Evolutionary conservation across 352 stramenopile genomes (phyloP).

Genomic region (Elongisporangium anandrum): DNA sequence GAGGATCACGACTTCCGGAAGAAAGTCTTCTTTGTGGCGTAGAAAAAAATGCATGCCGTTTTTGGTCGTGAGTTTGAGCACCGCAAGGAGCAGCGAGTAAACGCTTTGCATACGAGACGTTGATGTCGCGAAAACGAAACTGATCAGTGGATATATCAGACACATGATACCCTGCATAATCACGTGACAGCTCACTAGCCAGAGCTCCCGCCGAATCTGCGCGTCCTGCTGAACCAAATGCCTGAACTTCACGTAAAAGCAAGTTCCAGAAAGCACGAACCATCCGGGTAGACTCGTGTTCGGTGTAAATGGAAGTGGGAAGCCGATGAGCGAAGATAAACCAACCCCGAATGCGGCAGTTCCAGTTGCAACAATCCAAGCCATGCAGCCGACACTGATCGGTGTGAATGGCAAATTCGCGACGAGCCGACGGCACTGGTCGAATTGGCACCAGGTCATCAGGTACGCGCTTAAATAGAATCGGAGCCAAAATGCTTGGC

Average conservation of each 20-base stretch:
- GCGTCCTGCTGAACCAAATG: constrained; percentile 1
- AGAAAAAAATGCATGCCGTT: constrained; percentile 17
- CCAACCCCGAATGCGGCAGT: constrained; percentile 3
- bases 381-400: constrained; percentile 2
- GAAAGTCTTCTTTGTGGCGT: constrained; percentile 14
- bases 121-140: constrained; percentile 14
- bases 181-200: not conserved
- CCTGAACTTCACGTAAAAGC: constrained; percentile 3
- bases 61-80: constrained; percentile 17
- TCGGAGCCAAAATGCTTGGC: constrained; percentile 14
- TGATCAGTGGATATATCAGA: constrained; percentile 19
- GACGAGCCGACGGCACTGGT: constrained; percentile 17
- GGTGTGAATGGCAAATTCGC: constrained; percentile 6
- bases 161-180: constrained; percentile 11
- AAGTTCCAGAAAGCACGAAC: not conserved
- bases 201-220: not conserved
- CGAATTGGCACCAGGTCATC: constrained; percentile 9
- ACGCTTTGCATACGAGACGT: constrained; percentile 7
- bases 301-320: constrained; percentile 33
- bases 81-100: constrained; percentile 18
- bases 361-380: constrained; percentile 7
- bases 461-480: constrained; percentile 13
- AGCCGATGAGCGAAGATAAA: constrained; percentile 19
- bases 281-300: not conserved
- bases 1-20: constrained; percentile 25